phyloP scores from a whole-genome alignment of 148 eudicot genomes.

The Bassia scoparia region DNA sequence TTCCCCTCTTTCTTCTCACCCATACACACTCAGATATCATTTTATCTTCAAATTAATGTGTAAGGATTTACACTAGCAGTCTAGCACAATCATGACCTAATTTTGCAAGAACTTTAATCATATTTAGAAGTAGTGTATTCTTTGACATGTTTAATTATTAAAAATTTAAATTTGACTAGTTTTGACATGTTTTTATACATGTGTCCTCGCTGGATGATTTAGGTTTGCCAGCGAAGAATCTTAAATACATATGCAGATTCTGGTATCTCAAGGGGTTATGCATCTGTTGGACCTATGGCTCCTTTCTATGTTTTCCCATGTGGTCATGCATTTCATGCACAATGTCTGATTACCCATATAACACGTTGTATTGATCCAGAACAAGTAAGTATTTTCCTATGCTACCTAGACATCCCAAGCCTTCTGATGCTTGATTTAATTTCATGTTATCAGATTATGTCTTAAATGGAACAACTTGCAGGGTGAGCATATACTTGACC shows the following conservation, averaged over 20 bases:
- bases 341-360: slow-evolving; percentile 87
- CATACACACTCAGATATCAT: not conserved
- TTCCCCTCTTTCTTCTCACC: too few species aligned
- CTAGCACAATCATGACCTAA: not conserved
- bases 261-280: slow-evolving; percentile 66
- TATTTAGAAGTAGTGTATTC: not conserved
- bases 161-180: too few species aligned
- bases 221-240: slow-evolving; percentile 83
- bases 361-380: slow-evolving; percentile 67
- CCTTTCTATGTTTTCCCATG: slow-evolving; percentile 99
- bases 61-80: not conserved
- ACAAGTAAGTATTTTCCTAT: slow-evolving; percentile 53
- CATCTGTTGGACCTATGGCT: slow-evolving; percentile 86
- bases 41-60: not conserved
- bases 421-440: not conserved
- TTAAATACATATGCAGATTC: slow-evolving; percentile 61
- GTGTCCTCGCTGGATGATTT: slow-evolving; percentile 11
- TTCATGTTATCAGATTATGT: not conserved
- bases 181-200: not conserved
- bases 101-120: not conserved
- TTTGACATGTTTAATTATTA: not conserved
- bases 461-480: slow-evolving; percentile 29
- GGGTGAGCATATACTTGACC: slow-evolving; percentile 88
- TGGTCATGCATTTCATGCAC: slow-evolving; percentile 91
- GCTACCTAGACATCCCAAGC: not conserved